These are phyloP conservation scores for Bolboschoenoplectus hybrid DNA, from an alignment of 202 grass and related monocot species.

Conservation along the genomic window DNA sequence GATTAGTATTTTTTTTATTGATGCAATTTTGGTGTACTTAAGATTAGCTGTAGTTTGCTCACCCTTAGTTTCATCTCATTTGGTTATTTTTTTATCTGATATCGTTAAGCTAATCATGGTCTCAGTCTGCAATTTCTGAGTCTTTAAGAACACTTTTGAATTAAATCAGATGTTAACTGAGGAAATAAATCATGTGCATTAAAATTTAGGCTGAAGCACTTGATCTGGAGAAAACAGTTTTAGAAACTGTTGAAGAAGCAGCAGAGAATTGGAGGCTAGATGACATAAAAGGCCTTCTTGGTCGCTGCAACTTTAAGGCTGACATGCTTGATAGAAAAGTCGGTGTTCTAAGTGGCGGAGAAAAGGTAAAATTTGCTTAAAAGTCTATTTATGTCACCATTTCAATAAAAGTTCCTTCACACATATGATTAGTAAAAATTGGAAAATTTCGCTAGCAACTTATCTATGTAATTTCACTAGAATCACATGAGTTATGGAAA, in stretches of 20 bases:
- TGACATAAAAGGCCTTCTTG: constrained; percentile 96
- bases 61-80: background rate
- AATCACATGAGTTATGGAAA: background rate
- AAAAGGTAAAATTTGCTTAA: constrained; percentile 61
- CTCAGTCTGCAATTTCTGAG: constrained; percentile 3
- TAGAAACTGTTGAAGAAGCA: constrained; percentile 87
- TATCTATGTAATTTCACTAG: background rate
- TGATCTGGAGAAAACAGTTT: constrained; percentile 92
- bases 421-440: background rate
- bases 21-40: background rate
- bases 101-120: background rate
- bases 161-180: constrained; percentile 30
- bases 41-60: background rate
- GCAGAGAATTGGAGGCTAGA: constrained; percentile 93
- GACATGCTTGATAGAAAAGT: constrained; percentile 98
- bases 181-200: background rate
- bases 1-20: background rate
- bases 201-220: constrained; percentile 86
- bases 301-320: constrained; percentile 91
- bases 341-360: constrained; percentile 82
- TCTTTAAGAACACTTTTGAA: background rate
- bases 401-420: background rate
- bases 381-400: background rate
- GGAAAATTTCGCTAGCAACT: background rate
- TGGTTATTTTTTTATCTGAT: constrained; percentile 1